phyloP scores from a whole-genome alignment of 2,329 filamentous ascomycete genomes.

The Iodosphaeria phyllophila region DNA sequence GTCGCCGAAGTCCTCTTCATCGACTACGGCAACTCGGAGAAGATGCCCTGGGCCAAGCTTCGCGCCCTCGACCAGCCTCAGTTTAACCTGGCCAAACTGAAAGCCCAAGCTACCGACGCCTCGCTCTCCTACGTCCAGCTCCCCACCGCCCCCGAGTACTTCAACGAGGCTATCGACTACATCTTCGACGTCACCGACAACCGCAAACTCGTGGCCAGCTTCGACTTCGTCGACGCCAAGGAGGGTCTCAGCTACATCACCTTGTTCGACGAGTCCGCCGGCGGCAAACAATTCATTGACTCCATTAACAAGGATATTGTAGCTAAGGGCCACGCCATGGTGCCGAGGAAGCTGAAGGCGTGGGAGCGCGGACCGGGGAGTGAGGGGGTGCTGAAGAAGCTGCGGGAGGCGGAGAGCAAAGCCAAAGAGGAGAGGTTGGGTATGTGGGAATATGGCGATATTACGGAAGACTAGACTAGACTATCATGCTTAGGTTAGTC shows the following conservation, averaged over 20 bases:
- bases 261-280: constrained; percentile 58
- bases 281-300: constrained; percentile 41
- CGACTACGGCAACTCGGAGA: constrained; percentile 91
- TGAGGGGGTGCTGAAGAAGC: constrained; percentile 47
- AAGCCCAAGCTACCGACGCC: constrained; percentile 73
- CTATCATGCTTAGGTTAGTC: no score
- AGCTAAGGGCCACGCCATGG: constrained; percentile 70
- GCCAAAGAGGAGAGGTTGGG: constrained; percentile 68
- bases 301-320: constrained; percentile 85
- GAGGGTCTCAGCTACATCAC: constrained; percentile 77
- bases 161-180: constrained; percentile 59
- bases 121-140: constrained; percentile 80
- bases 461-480: constrained; percentile 62
- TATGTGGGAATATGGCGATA: constrained; percentile 97
- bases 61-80: constrained; percentile 63
- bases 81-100: constrained; percentile 67
- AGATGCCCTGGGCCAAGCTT: constrained; percentile 66
- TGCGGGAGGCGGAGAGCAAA: constrained; percentile 55
- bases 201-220: constrained; percentile 70
- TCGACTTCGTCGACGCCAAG: constrained; percentile 63
- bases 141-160: constrained; percentile 65
- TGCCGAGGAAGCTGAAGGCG: constrained; percentile 74
- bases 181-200: constrained; percentile 58
- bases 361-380: constrained; percentile 67
- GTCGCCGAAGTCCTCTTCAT: constrained; percentile 83